Conservation (phyloP, 1,284 basidiomycete species). For the Vanrija pseudolonga region DNA sequence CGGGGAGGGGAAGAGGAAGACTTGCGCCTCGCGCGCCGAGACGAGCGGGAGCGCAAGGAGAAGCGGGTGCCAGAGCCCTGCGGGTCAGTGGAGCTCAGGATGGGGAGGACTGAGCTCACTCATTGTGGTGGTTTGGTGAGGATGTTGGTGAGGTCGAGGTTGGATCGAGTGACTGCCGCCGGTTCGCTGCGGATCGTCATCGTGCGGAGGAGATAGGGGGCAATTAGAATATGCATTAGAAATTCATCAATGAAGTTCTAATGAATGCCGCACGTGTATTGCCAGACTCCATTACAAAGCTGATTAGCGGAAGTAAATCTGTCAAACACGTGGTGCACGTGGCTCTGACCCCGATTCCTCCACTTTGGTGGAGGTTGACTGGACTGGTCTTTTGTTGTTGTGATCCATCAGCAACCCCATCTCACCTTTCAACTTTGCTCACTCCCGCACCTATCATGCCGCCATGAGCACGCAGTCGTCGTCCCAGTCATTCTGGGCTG, state of each 20-base stretch:
- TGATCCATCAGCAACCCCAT: too few relatives aligned
- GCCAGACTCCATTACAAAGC: too few relatives aligned
- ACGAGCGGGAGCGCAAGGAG: slow-evolving; percentile 5
- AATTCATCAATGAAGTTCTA: too few relatives aligned
- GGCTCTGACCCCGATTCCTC: neutral
- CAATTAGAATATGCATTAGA: too few relatives aligned
- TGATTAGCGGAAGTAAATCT: too few relatives aligned
- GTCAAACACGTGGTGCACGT: neutral
- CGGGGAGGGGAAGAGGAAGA: slow-evolving; percentile 47
- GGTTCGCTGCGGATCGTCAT: too few relatives aligned
- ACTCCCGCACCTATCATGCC: neutral
- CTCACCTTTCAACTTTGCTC: neutral
- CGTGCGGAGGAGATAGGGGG: too few relatives aligned
- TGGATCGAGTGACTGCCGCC: too few relatives aligned
- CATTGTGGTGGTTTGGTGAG: neutral
- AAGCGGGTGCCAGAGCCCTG: too few relatives aligned
- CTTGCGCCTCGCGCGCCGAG: slow-evolving; percentile 23
- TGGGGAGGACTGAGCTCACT: neutral
- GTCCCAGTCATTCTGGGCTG: slow-evolving; percentile 8
- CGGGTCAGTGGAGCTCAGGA: too few relatives aligned
- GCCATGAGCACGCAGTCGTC: slow-evolving; percentile 10
- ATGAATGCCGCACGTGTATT: too few relatives aligned
- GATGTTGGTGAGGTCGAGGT: neutral
- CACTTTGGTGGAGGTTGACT: neutral
- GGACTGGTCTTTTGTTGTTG: neutral